phyloP scores from a whole-genome alignment of 768 basidiomycete species.

The Tylopilus vinaceipallidus region DNA sequence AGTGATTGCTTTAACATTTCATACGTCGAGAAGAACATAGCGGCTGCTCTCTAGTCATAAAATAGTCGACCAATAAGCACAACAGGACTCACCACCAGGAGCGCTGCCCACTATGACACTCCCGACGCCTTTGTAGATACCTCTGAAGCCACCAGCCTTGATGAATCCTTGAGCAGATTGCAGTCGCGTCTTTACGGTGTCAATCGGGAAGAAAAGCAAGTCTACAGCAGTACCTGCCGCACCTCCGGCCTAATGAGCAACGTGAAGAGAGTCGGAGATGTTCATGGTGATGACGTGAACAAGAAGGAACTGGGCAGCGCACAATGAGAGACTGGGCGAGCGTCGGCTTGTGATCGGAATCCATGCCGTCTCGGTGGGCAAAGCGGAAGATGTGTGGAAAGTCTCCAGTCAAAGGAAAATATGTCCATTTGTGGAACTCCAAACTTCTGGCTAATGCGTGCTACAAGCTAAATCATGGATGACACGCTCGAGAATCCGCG shows the following conservation, averaged over 20 bases:
- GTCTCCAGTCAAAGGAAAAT: too few relatives aligned
- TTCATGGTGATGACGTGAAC: constrained; percentile 8
- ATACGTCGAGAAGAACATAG: constrained; percentile 93
- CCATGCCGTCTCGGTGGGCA: constrained; percentile 21
- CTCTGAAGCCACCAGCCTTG: constrained; percentile 81
- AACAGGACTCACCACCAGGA: constrained; percentile 72
- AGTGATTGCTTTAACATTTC: constrained; percentile 80
- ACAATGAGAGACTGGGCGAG: constrained; percentile 49
- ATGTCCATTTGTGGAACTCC: constrained; percentile 13
- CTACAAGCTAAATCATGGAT: constrained; percentile 46
- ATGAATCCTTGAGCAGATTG: constrained; percentile 88
- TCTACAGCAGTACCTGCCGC: constrained; percentile 93
- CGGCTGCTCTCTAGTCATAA: constrained; percentile 53
- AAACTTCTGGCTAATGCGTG: not conserved
- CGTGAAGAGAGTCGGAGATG: constrained; percentile 8
- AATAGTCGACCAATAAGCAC: not conserved
- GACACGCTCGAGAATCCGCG: constrained; percentile 52
- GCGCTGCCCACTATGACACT: constrained; percentile 94
- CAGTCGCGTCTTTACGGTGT: constrained; percentile 94
- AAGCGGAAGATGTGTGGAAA: constrained; percentile 13
- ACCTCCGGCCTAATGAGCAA: constrained; percentile 74
- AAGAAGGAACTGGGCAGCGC: constrained; percentile 21
- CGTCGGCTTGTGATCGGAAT: constrained; percentile 35
- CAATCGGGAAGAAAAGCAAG: constrained; percentile 93
- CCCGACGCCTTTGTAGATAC: constrained; percentile 91